These are phyloP conservation scores for Zizania palustris DNA, from an alignment of 202 grass and related monocot species.

Conservation along the genomic window DNA sequence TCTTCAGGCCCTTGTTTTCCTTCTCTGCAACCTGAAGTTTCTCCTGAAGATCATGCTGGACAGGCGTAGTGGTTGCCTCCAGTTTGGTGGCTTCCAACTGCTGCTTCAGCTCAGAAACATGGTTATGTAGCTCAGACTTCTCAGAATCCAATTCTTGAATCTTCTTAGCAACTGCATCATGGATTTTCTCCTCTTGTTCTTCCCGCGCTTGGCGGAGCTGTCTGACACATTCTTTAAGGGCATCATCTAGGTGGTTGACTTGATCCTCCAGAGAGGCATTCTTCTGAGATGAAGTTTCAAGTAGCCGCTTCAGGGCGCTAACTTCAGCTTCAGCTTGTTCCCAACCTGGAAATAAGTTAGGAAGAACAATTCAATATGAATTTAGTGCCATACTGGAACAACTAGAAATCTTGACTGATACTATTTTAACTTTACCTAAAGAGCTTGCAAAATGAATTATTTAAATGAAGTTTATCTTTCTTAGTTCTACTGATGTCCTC, in stretches of 20 bases:
- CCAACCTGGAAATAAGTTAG: conserved; percentile 63
- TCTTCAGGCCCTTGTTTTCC: conserved; percentile 72
- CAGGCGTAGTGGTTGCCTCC: conserved; percentile 17
- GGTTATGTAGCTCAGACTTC: conserved; percentile 61
- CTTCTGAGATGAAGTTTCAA: conserved; percentile 71
- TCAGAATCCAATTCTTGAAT: conserved; percentile 54
- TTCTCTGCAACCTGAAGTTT: conserved; percentile 63
- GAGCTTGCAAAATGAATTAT: too few species aligned
- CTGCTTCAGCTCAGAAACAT: conserved; percentile 52
- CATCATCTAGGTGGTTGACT: conserved; percentile 74
- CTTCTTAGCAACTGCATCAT: conserved; percentile 55
- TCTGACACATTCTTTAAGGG: conserved; percentile 95
- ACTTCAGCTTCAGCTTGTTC: conserved; percentile 92
- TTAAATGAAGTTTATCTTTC: too few species aligned
- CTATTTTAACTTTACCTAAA: conserved; percentile 9
- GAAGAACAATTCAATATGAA: conserved; percentile 30
- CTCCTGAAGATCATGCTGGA: conserved; percentile 50
- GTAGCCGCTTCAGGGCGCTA: conserved; percentile 64
- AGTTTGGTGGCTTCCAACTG: conserved; percentile 50
- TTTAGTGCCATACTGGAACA: conserved; percentile 1
- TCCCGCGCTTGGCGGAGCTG: conserved; percentile 83
- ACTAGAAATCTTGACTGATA: neutral
- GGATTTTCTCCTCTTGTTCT: conserved; percentile 77
- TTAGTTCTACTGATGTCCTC: neutral
- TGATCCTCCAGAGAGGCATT: conserved; percentile 73